Evolutionary conservation across 257 asterid genomes (phyloP), one percentile per base, ranked within the genome.

Genomic region (Coffea canephora): DNA sequence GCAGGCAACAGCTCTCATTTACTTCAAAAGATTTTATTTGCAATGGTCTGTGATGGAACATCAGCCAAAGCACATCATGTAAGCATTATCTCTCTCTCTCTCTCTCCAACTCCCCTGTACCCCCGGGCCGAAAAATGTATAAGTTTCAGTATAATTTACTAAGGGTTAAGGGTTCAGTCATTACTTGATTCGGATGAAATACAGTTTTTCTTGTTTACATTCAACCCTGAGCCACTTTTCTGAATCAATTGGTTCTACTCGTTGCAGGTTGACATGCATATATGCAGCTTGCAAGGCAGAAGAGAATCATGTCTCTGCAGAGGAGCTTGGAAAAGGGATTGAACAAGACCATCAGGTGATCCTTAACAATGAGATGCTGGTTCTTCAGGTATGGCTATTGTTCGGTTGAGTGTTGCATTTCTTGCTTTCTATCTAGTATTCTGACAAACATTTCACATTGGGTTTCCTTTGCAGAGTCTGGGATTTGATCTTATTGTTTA

Each of bases 21-120:
- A 93, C 84, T 95, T 93, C 84, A 93, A 95, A 87, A 90, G 99
- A 85, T 95, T 95, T 86, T 93, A 93, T 89, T 89, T 95, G 88
- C 96, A 90, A 82, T 95, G 98, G 98, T 95, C 97, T 31, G 99
- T 95, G 77, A 93, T 95, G 98, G 98, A 95, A 84, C 99, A 95
- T 90, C 98, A 95, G 73, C 99, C 99, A 34, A 95, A 95, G 87
- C 87, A 93, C 86, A 90, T 92, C 90, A 95, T 93, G 99, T 93
- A 89, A 76, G 88, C 45, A 65, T 80, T 84, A 86, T 79, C 76
- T 81, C 71, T 72, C 66, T 69, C 74, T 72, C 55, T 66, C 57
- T 73, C 78, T 41, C 54, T 64, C 62, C 16, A 49, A 1, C 6
- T 9, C 5, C 27, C 0, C 9, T 39, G 4, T 39, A 39, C 43